Evolutionary conservation across 2,329 filamentous ascomycete species (phyloP), one percentile per base, ranked within the genome.

Genomic region (Rugonectria rugulosa): DNA sequence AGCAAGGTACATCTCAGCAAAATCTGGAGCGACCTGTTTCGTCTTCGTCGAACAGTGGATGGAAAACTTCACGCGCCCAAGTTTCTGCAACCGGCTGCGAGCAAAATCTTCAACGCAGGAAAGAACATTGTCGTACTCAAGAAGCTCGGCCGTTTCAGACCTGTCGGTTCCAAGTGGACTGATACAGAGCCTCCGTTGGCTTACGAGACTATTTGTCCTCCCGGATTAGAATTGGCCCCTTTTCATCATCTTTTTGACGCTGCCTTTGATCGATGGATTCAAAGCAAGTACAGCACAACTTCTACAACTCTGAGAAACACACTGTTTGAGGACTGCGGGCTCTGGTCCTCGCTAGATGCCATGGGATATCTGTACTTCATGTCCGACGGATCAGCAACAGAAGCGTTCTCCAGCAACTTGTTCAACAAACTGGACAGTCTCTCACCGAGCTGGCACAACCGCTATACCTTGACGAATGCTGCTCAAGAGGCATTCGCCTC

Each of bases 51-150:
- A 11, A 85, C 86, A 1, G 72, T 81, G 3, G 78, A 85, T 36
- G 86, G 87, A 14, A 74, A 75, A 2, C 72, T 92, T 1, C 86
- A 89, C 64, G 87, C 88, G 0, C 93, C 94, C 0, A 81, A 76
- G 3, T 97, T 97, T 61, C 79, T 97, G 5, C 84, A 87, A 32
- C 81, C 88, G 3, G 84, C 88, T 2, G 86, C 85, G 1, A 76
- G 79, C 20, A 89, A 87, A 59, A 91, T 97, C 31, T 94, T 97
- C 66, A 92, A 88, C 1, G 88, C 91, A 2, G 94, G 94, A 0
- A 97, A 97, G 73, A 96, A 89, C 65, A 88, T 95, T 51, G 85
- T 95, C 1, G 89, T 97, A 38, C 76, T 97, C n/a, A 88, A 88
- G 57, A 84, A 88, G 42, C 78, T 97, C 10, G 85, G 87, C 34